Evolutionary conservation across 805 yeast species (phyloP).

Genomic region (Ogataea parapolymorpha): DNA sequence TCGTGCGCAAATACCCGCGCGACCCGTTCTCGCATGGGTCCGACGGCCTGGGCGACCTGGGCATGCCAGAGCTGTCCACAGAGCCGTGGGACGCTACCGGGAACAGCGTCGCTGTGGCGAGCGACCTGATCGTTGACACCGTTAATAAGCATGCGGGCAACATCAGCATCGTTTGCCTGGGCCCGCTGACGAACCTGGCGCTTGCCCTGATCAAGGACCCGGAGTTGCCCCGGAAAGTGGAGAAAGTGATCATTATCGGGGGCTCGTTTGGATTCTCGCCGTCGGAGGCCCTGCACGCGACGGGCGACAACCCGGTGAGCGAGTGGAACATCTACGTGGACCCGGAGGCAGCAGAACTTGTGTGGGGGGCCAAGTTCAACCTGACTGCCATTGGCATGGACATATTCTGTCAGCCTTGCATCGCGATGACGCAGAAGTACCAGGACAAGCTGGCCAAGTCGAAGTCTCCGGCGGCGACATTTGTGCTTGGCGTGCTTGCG

Average conservation of each 20-base stretch:
- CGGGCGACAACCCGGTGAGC: conserved; percentile 29
- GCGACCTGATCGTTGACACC: conserved; percentile 23
- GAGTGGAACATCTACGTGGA: conserved; percentile 30
- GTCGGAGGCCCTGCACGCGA: conserved; percentile 26
- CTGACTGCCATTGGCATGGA: conserved; percentile 29
- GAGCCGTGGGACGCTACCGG: conserved; percentile 15
- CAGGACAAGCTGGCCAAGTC: conserved; percentile 9
- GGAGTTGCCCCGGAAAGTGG: conserved; percentile 18
- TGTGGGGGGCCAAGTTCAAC: conserved; percentile 22
- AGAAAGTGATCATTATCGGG: conserved; percentile 25
- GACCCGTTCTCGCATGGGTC: conserved; percentile 29
- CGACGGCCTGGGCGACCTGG: conserved; percentile 27
- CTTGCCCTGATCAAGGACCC: conserved; percentile 27
- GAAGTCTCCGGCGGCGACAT: conserved; percentile 19
- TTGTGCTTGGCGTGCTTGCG: conserved; percentile 22
- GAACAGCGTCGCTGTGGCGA: conserved; percentile 14
- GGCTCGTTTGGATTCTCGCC: conserved; percentile 28
- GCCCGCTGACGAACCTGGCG: conserved; percentile 27
- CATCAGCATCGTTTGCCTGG: conserved; percentile 23
- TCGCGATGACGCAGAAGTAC: conserved; percentile 19
- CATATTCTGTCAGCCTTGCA: conserved; percentile 28
- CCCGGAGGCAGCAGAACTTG: conserved; percentile 28
- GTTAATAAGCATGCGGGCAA: conserved; percentile 17
- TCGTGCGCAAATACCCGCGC: conserved; percentile 25
- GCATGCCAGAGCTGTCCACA: conserved; percentile 18